Evolutionary conservation across 2,329 filamentous ascomycete genomes (phyloP).

Genomic region (Sporothrix dimorphospora): DNA sequence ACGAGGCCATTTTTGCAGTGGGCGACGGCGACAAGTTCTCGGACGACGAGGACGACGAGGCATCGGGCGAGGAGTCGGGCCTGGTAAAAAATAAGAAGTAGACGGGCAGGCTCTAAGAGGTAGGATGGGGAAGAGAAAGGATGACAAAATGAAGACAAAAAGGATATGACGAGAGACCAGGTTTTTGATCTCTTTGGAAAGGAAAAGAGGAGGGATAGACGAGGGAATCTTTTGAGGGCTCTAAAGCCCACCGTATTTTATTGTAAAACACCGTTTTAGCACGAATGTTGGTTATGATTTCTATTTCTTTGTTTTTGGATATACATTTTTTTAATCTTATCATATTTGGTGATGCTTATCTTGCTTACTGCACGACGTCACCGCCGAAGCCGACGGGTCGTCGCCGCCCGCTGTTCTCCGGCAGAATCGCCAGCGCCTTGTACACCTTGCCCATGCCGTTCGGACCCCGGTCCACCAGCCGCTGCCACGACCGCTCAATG

Average conservation of each 20-base stretch:
- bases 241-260: background rate
- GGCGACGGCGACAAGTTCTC: conserved; percentile 83
- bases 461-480: conserved; percentile 80
- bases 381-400: conserved; percentile 92
- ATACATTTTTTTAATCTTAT: background rate
- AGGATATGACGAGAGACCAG: background rate
- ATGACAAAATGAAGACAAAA: background rate
- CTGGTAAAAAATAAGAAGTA: conserved; percentile 54
- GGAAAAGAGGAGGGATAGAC: conserved; percentile 6
- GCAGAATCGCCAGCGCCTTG: conserved; percentile 88
- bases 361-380: conserved; percentile 48
- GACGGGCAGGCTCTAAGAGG: background rate
- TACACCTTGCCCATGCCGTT: conserved; percentile 94
- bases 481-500: conserved; percentile 74
- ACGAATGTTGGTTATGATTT: background rate
- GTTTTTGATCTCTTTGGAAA: background rate
- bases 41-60: conserved; percentile 75
- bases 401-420: conserved; percentile 72
- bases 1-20: conserved; percentile 94
- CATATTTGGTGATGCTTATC: background rate
- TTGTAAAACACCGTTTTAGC: conserved; percentile 21
- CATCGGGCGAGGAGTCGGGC: conserved; percentile 59
- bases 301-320: background rate
- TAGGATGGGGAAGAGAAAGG: background rate
- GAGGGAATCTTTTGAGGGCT: background rate